Evolutionary conservation across 2,329 filamentous ascomycete species (phyloP).

Genomic region (Penicillium aurantiogriseum): DNA sequence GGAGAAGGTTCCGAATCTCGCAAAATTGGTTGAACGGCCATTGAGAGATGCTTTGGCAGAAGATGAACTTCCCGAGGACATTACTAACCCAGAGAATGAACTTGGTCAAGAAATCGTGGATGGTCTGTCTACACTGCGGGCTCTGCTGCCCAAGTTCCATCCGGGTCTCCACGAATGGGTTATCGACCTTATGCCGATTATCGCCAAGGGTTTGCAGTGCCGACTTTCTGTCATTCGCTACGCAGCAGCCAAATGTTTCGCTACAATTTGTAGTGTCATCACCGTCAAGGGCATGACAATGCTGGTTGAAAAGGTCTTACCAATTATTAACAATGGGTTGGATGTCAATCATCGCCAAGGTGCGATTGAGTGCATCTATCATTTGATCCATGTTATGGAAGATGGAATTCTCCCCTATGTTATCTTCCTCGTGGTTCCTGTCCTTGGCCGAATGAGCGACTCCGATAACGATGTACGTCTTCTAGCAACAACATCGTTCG

Average conservation of each 20-base stretch:
- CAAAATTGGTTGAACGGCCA: slow-evolving; percentile 76
- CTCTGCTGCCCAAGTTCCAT: slow-evolving; percentile 87
- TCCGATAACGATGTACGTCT: slow-evolving; percentile 93
- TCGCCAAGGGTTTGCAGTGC: slow-evolving; percentile 84
- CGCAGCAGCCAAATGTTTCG: slow-evolving; percentile 94
- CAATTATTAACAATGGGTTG: slow-evolving; percentile 84
- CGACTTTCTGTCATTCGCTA: slow-evolving; percentile 90
- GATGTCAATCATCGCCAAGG: slow-evolving; percentile 89
- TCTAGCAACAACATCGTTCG: slow-evolving; percentile 94
- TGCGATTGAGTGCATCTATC: slow-evolving; percentile 91
- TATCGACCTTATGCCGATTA: slow-evolving; percentile 75
- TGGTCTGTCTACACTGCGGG: slow-evolving; percentile 86
- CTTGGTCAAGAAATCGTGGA: slow-evolving; percentile 93
- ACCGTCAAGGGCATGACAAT: slow-evolving; percentile 94
- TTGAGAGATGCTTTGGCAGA: slow-evolving; percentile 71
- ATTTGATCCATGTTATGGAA: slow-evolving; percentile 97
- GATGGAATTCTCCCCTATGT: slow-evolving; percentile 95
- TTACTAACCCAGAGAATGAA: slow-evolving; percentile 68
- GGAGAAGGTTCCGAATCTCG: slow-evolving; percentile 78
- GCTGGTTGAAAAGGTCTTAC: slow-evolving; percentile 87
- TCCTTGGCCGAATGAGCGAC: slow-evolving; percentile 96
- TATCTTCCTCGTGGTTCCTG: slow-evolving; percentile 96
- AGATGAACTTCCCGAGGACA: slow-evolving; percentile 65
- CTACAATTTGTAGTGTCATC: slow-evolving; percentile 95
- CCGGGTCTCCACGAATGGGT: slow-evolving; percentile 73